Base-by-base conservation (phyloP, 2,329 filamentous ascomycete genomes). In the Diaporthe humulicola region DNA sequence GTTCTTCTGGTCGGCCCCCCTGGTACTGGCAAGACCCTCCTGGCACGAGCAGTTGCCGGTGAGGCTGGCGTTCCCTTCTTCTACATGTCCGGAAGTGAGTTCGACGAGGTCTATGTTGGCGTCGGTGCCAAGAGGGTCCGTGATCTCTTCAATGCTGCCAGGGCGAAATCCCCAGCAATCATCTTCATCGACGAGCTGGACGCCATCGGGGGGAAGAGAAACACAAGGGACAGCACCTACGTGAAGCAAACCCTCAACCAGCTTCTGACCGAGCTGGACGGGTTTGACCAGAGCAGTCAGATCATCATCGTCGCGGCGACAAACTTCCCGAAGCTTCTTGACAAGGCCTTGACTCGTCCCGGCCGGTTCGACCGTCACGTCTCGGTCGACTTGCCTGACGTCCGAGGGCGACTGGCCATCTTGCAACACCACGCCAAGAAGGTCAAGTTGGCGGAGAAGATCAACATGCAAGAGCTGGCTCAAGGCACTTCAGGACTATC, bases 81-180 rank as follows among this genome's bases (percentile, higher is more conserved):
- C 89, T 99, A 98, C 89, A 98, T 99, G 96, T 99, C 97, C 81
- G 97, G 97, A 69, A 98, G 95, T 74, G 97, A 99, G 83, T 99
- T 99, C 82, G 97, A 99, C 81, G 97, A 99, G 85, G 93, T 99
- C 70, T 99, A 98, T 81, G 97, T 99, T 48, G 97, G 97, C 82
- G 97, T 99, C 15, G 83, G 83, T 64, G 83, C 83, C 48, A 84
- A 99, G 88, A 94, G 97, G 81, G 96, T 99, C 66, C 95, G 97
- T 75, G 97, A 84, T 58, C 81, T 84, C 50, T 84, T 84, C 74
- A 75, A 79, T 54, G 78, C 80, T 3, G 83, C 83, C 30, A 82
- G 83, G 77, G 78, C 79, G 66, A 84, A 84, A 77, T 79, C 83
- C 25, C 83, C 83, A 1, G 81, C 83, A 22, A 99, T 99, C 75